Evolutionary conservation across 2,329 filamentous ascomycete species (phyloP).

Genomic region (Hymenoscyphus fraxineus): DNA sequence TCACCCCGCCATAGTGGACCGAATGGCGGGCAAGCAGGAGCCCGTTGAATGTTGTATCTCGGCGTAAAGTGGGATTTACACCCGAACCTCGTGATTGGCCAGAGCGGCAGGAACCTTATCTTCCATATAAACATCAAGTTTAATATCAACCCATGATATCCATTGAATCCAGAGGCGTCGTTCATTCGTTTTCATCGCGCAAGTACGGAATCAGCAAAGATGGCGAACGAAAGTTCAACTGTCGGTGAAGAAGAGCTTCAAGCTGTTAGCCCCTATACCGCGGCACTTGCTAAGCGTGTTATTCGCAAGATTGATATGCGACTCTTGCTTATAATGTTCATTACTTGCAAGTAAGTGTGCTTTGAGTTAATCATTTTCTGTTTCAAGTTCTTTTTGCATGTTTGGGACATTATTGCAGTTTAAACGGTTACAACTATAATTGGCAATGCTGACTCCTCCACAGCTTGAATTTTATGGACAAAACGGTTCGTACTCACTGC

Average conservation of each 20-base stretch:
- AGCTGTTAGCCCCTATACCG: slow-evolving; percentile 18
- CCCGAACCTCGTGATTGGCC: background rate
- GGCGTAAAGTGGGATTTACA: background rate
- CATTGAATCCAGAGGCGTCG: background rate
- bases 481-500: slow-evolving; percentile 11
- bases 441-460: too few species aligned
- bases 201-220: background rate
- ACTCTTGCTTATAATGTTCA: slow-evolving; percentile 52
- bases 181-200: background rate
- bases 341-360: slow-evolving; percentile 42
- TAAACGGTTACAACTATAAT: too few species aligned
- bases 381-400: too few species aligned
- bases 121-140: background rate
- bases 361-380: too few species aligned
- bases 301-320: slow-evolving; percentile 53
- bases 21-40: background rate
- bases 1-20: background rate
- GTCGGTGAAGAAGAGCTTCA: slow-evolving; percentile 14
- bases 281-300: slow-evolving; percentile 37
- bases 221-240: background rate
- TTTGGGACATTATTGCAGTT: too few species aligned
- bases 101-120: background rate
- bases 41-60: background rate
- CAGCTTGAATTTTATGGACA: slow-evolving; percentile 48
- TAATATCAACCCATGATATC: background rate